phyloP scores from a whole-genome alignment of 208 protist species.

The Zelonia costaricensis region DNA sequence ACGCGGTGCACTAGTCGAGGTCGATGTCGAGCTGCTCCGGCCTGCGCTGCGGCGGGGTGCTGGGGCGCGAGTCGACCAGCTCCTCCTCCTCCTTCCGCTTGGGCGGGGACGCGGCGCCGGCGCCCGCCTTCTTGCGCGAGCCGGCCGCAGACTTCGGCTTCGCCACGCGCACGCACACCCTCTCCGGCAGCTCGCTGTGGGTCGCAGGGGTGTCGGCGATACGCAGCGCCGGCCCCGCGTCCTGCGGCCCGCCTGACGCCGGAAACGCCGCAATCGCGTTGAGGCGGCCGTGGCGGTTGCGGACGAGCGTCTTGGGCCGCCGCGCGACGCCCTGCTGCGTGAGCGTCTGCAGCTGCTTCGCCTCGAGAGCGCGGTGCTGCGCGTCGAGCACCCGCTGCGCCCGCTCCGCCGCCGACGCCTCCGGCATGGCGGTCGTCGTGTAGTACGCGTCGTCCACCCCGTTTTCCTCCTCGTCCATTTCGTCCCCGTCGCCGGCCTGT shows the following conservation, averaged over 20 bases:
- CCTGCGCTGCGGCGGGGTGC: background rate
- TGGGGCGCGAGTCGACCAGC: constrained; percentile 6
- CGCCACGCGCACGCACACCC: background rate
- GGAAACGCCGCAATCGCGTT: constrained; percentile 29
- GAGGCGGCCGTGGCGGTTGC: constrained; percentile 46
- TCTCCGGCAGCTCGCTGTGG: background rate
- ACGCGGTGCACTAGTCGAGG: constrained; percentile 14
- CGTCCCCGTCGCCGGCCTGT: too few species aligned
- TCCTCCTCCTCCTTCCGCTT: too few species aligned
- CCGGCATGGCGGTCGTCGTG: constrained; percentile 5
- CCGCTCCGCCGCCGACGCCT: constrained; percentile 52
- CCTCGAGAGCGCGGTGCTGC: constrained; percentile 40
- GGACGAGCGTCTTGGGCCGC: constrained; percentile 57
- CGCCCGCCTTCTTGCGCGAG: too few species aligned
- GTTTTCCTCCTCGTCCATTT: constrained; percentile 23
- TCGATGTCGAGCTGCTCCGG: constrained; percentile 24
- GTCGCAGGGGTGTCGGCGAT: constrained; percentile 7
- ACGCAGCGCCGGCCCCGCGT: background rate
- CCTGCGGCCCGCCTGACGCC: background rate
- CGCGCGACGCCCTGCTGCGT: constrained; percentile 50
- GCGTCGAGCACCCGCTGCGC: constrained; percentile 39
- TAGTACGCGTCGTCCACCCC: background rate
- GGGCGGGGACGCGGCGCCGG: too few species aligned
- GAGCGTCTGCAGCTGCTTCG: constrained; percentile 24
- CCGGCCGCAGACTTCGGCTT: too few species aligned